Conservation (phyloP, 2,329 filamentous ascomycete species). For the Hyphodiscus sp. region DNA sequence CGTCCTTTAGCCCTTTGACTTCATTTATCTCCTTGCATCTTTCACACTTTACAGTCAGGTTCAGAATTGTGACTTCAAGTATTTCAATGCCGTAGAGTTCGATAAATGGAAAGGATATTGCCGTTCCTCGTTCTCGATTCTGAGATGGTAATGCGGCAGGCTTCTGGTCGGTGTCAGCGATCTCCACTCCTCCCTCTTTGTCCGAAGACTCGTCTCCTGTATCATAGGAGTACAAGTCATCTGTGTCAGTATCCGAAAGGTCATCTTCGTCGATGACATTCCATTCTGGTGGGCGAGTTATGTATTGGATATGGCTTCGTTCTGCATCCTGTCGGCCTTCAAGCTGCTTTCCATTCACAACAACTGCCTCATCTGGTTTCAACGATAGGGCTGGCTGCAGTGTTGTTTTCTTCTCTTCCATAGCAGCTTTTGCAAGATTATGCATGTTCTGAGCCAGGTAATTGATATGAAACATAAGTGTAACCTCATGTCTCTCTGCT, state of each 20-base stretch:
- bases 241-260: slow-evolving; percentile 40
- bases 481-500: slow-evolving; percentile 49
- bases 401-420: slow-evolving; percentile 21
- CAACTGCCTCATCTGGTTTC: background rate
- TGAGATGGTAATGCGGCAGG: slow-evolving; percentile 14
- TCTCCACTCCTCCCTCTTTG: slow-evolving; percentile 37
- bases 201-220: slow-evolving; percentile 22
- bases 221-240: slow-evolving; percentile 39
- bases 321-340: slow-evolving; percentile 33
- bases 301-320: slow-evolving; percentile 61
- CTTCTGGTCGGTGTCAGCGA: slow-evolving; percentile 32
- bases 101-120: slow-evolving; percentile 70
- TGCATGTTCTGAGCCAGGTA: slow-evolving; percentile 68
- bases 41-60: slow-evolving; percentile 68
- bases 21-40: slow-evolving; percentile 72
- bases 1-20: slow-evolving; percentile 57
- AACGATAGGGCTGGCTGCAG: background rate
- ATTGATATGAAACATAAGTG: slow-evolving; percentile 68
- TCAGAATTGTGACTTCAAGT: slow-evolving; percentile 60
- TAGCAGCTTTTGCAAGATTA: slow-evolving; percentile 51
- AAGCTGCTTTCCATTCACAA: slow-evolving; percentile 13
- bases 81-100: slow-evolving; percentile 74
- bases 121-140: slow-evolving; percentile 59
- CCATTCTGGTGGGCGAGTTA: slow-evolving; percentile 77
- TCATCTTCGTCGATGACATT: slow-evolving; percentile 35